Conservation (phyloP, 352 stramenopile species). For the Hyaloperonospora arabidopsidis region DNA sequence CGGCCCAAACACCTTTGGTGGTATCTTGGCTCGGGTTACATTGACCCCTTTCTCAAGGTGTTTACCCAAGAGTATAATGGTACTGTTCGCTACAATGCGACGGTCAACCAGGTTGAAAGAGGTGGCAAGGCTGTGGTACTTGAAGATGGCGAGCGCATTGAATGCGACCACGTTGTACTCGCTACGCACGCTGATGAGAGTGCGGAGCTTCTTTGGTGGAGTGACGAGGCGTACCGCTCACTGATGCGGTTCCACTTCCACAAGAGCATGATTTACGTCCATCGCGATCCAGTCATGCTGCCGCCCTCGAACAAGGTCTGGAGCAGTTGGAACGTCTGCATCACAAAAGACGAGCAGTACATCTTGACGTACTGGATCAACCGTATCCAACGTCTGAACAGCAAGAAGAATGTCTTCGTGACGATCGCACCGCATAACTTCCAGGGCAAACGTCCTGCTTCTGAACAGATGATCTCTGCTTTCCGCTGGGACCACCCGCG, state of each 20-base stretch:
- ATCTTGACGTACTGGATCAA: constrained; percentile 88
- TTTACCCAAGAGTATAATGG: constrained; percentile 78
- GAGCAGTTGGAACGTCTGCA: constrained; percentile 83
- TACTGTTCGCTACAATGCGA: constrained; percentile 68
- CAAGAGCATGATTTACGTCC: constrained; percentile 86
- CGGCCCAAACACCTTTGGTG: constrained; percentile 80
- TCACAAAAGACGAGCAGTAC: constrained; percentile 79
- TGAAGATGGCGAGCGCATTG: constrained; percentile 56
- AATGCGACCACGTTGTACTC: constrained; percentile 81
- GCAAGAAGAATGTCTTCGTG: constrained; percentile 81
- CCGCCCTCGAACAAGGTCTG: constrained; percentile 69
- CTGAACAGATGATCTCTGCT: constrained; percentile 48
- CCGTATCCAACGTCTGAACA: constrained; percentile 80
- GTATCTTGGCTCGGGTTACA: constrained; percentile 80
- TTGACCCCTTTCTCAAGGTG: constrained; percentile 79
- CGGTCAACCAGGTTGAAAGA: constrained; percentile 56
- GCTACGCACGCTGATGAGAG: constrained; percentile 75
- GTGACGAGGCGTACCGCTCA: constrained; percentile 48
- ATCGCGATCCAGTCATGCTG: constrained; percentile 70
- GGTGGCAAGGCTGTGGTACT: constrained; percentile 78
- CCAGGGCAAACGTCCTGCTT: constrained; percentile 42
- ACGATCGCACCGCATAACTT: constrained; percentile 80
- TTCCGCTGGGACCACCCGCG: constrained; percentile 85
- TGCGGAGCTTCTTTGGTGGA: constrained; percentile 68
- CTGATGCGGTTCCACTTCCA: constrained; percentile 80